These are phyloP conservation scores for Olyra latifolia DNA, from an alignment of 176 grass and related monocot species.

Conservation along the genomic window DNA sequence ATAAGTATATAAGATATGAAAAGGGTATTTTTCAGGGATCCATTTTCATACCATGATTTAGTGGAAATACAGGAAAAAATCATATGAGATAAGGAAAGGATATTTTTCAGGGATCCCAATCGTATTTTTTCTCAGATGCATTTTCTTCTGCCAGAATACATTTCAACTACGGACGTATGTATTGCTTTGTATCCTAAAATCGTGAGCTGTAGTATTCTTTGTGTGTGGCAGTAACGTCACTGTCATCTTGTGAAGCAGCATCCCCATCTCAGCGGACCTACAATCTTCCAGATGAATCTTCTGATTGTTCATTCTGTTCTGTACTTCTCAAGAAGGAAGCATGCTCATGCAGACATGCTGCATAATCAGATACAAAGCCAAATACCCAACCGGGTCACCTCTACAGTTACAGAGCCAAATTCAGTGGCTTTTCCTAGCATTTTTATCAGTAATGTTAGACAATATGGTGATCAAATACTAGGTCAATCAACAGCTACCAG, in stretches of 20 bases:
- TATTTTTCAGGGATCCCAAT: background rate
- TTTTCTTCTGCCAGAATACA: conserved; percentile 7
- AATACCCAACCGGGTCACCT: background rate
- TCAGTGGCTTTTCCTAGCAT: background rate
- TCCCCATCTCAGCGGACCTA: no score
- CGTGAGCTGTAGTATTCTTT: background rate
- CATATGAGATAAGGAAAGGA: background rate
- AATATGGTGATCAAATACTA: background rate
- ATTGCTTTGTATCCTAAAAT: background rate
- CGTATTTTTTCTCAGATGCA: background rate
- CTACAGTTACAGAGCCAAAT: background rate
- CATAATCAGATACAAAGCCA: background rate
- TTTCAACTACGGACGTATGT: background rate
- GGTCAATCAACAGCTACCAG: background rate
- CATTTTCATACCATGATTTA: conserved; percentile 20
- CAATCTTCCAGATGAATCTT: background rate
- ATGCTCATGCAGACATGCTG: background rate
- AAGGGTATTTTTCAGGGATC: background rate
- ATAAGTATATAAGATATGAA: conserved; percentile 24
- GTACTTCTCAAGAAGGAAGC: background rate
- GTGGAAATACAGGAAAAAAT: conserved; percentile 48
- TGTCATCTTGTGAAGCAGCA: background rate
- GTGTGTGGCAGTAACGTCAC: background rate
- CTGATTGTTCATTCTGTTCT: background rate
- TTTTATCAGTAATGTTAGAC: background rate